Evolutionary conservation across 176 grass and related monocot species (phyloP).

Genomic region (Avena eriantha): DNA sequence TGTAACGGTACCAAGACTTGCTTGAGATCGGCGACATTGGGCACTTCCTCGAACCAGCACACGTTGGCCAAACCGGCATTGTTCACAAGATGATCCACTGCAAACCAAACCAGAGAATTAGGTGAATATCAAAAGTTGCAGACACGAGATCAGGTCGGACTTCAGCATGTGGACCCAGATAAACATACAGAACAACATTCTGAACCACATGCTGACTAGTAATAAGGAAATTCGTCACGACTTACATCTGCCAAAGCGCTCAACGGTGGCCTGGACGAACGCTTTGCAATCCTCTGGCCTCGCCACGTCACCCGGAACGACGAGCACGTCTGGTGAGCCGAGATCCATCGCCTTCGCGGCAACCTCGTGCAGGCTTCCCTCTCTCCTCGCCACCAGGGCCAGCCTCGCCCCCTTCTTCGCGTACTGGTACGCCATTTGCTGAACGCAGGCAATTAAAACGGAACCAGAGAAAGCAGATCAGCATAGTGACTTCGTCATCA

Average conservation of each 20-base stretch:
- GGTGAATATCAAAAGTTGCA: neutral
- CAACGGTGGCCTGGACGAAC: slow-evolving; percentile 55
- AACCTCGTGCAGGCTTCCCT: slow-evolving; percentile 51
- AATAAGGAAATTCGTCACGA: neutral
- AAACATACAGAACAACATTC: neutral
- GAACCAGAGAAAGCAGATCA: neutral
- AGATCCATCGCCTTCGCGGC: slow-evolving; percentile 20
- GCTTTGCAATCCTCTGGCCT: slow-evolving; percentile 49
- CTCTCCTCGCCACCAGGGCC: slow-evolving; percentile 53
- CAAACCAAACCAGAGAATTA: neutral
- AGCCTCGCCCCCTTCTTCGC: slow-evolving; percentile 56
- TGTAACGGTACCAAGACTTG: slow-evolving; percentile 51
- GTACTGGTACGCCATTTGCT: slow-evolving; percentile 80
- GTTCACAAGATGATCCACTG: slow-evolving; percentile 81
- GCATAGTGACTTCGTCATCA: neutral
- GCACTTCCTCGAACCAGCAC: slow-evolving; percentile 63
- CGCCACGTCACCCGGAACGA: slow-evolving; percentile 50
- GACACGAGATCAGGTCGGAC: neutral
- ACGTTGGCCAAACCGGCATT: slow-evolving; percentile 58
- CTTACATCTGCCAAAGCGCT: slow-evolving; percentile 60
- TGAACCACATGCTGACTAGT: neutral
- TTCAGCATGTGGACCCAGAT: neutral
- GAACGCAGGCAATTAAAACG: neutral
- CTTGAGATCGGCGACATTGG: slow-evolving; percentile 53
- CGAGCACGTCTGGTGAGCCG: slow-evolving; percentile 59